phyloP scores from a whole-genome alignment of 805 yeast genomes.

The Sungouiozyma intestinalis region DNA sequence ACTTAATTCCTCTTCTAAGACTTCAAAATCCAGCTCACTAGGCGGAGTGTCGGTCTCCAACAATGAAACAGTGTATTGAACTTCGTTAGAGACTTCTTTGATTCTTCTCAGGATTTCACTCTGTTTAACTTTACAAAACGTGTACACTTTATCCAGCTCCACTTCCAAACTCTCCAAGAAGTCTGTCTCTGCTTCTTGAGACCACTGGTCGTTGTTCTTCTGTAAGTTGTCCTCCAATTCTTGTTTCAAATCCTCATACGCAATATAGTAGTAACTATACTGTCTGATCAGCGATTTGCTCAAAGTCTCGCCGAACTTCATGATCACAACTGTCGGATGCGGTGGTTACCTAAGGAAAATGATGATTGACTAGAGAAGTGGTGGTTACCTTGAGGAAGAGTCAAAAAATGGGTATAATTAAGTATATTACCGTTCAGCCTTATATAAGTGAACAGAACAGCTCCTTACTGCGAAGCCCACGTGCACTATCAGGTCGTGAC shows the following conservation, averaged over 20 bases:
- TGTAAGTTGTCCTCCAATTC: constrained; percentile 61
- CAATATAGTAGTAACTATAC: constrained; percentile 81
- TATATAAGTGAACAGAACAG: no score
- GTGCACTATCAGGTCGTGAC: no score
- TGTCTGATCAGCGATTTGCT: constrained; percentile 82
- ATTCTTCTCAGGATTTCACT: constrained; percentile 80
- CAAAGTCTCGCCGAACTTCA: constrained; percentile 95
- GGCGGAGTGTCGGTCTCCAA: constrained; percentile 40
- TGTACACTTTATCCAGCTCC: constrained; percentile 87
- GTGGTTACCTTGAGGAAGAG: no score
- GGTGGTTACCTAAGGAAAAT: no score
- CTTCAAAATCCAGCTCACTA: constrained; percentile 60
- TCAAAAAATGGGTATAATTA: not conserved
- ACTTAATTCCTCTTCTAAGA: constrained; percentile 61
- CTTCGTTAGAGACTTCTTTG: constrained; percentile 68
- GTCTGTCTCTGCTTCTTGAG: constrained; percentile 66
- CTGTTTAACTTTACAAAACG: constrained; percentile 80
- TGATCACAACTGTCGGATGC: no score
- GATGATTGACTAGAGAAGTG: no score
- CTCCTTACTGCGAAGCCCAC: no score
- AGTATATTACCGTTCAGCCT: no score
- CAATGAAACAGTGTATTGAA: constrained; percentile 51
- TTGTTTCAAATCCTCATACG: constrained; percentile 84
- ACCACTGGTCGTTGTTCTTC: constrained; percentile 51
- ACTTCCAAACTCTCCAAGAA: constrained; percentile 66